Evolutionary conservation across 371 early-diverging fungal genomes (phyloP).

Genomic region (Parasitella parasitica): DNA sequence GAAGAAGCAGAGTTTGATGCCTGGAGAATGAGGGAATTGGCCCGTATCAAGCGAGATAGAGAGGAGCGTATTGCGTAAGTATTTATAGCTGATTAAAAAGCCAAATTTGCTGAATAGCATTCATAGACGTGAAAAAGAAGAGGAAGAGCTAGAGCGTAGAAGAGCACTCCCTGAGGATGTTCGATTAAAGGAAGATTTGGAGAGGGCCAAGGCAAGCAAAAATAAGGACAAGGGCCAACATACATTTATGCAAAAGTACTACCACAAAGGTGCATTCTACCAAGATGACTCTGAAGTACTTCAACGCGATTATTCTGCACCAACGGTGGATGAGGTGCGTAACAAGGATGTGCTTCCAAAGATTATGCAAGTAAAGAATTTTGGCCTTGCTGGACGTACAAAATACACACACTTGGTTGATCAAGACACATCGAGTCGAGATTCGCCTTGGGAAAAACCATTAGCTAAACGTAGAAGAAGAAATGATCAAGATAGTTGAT

Average conservation of each 20-base stretch:
- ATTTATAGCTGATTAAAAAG: background rate
- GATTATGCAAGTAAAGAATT: slow-evolving; percentile 90
- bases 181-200: slow-evolving; percentile 67
- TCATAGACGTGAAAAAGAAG: slow-evolving; percentile 68
- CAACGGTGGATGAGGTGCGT: slow-evolving; percentile 77
- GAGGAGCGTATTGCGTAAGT: slow-evolving; percentile 75
- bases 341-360: slow-evolving; percentile 72
- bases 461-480: slow-evolving; percentile 28
- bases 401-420: slow-evolving; percentile 87
- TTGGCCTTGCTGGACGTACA: slow-evolving; percentile 83
- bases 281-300: slow-evolving; percentile 66
- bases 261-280: slow-evolving; percentile 88
- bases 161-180: slow-evolving; percentile 84
- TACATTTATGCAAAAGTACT: slow-evolving; percentile 79
- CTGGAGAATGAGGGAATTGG: slow-evolving; percentile 93
- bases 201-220: slow-evolving; percentile 51
- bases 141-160: slow-evolving; percentile 78
- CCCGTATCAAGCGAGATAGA: slow-evolving; percentile 85
- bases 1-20: slow-evolving; percentile 85
- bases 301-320: slow-evolving; percentile 68
- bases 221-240: slow-evolving; percentile 52
- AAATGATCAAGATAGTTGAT: slow-evolving; percentile 5
- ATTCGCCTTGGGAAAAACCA: slow-evolving; percentile 40
- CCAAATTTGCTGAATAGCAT: background rate
- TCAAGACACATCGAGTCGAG: slow-evolving; percentile 72